phyloP scores from a whole-genome alignment of 2,329 filamentous ascomycete species.

The Penicillium glabrum region DNA sequence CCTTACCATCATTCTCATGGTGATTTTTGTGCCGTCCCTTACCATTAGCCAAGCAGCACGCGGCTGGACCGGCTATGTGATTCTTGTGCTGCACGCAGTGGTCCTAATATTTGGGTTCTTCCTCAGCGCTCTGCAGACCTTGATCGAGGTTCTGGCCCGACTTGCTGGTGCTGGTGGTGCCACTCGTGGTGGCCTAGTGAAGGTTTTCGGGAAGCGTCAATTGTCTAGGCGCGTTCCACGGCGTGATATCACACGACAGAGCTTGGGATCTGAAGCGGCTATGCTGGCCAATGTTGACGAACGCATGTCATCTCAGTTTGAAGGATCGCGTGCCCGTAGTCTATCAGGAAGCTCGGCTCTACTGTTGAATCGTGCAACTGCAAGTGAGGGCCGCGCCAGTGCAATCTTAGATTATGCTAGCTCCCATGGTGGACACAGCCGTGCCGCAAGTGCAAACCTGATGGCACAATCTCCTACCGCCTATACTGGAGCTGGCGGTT shows the following conservation, averaged over 20 bases:
- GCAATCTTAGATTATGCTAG: conserved; percentile 56
- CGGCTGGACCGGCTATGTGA: conserved; percentile 93
- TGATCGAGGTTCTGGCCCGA: conserved; percentile 83
- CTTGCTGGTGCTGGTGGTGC: conserved; percentile 76
- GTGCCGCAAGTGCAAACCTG: conserved; percentile 61
- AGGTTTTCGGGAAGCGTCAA: conserved; percentile 87
- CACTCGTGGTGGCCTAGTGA: conserved; percentile 78
- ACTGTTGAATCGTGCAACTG: conserved; percentile 54
- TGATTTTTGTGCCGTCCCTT: conserved; percentile 81
- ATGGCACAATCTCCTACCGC: conserved; percentile 73
- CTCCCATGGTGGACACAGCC: conserved; percentile 47
- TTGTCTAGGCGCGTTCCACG: conserved; percentile 71
- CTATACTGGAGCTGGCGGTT: conserved; percentile 64
- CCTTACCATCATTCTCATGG: conserved; percentile 71
- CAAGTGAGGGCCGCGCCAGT: conserved; percentile 49
- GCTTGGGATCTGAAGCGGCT: conserved; percentile 76
- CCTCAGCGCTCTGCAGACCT: conserved; percentile 84
- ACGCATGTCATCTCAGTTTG: conserved; percentile 59
- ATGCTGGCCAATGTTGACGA: conserved; percentile 73
- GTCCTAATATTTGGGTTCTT: conserved; percentile 91
- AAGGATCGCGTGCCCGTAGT: conserved; percentile 56
- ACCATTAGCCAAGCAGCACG: conserved; percentile 75
- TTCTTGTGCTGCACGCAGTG: conserved; percentile 79
- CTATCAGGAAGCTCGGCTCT: conserved; percentile 63
- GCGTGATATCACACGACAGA: conserved; percentile 68